Conservation (phyloP, 164 flowering plant genomes). For the Kingdonia uniflora region DNA sequence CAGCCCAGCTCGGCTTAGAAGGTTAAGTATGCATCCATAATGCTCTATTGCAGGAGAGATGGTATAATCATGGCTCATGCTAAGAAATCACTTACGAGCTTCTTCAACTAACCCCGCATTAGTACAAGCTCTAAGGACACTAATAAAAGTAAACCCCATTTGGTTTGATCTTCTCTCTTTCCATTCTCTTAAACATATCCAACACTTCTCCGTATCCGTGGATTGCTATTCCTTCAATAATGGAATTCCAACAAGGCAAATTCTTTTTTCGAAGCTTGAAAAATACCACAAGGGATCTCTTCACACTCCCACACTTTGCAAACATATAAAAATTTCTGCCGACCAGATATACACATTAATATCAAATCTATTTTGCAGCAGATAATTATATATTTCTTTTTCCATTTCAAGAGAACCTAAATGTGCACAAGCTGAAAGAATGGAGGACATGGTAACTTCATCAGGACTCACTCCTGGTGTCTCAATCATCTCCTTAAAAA, state of each 20-base stretch:
- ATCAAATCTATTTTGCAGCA: constrained; percentile 25
- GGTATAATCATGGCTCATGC: constrained; percentile 29
- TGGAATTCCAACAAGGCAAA: too few relatives aligned
- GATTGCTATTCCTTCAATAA: constrained; percentile 58
- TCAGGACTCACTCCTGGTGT: too few relatives aligned
- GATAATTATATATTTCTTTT: constrained; percentile 41
- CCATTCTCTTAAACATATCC: constrained; percentile 18
- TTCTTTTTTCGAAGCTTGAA: too few relatives aligned
- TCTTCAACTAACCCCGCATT: constrained; percentile 72
- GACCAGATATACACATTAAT: constrained; percentile 70
- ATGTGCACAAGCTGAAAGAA: too few relatives aligned
- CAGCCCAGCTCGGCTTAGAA: not conserved
- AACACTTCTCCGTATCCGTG: constrained; percentile 16
- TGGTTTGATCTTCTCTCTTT: constrained; percentile 33
- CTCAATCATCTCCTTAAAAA: too few relatives aligned
- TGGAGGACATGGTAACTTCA: too few relatives aligned
- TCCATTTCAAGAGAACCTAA: constrained; percentile 56
- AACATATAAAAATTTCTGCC: constrained; percentile 80
- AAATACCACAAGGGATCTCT: constrained; percentile 53
- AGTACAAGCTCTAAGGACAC: constrained; percentile 60
- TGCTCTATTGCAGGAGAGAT: too few relatives aligned
- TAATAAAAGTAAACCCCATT: constrained; percentile 58
- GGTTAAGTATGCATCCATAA: constrained; percentile 1
- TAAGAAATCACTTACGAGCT: constrained; percentile 36
- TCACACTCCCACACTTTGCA: constrained; percentile 72